phyloP scores from a whole-genome alignment of 73 alveolate genomes.

The Tetrahymena thermophila region DNA sequence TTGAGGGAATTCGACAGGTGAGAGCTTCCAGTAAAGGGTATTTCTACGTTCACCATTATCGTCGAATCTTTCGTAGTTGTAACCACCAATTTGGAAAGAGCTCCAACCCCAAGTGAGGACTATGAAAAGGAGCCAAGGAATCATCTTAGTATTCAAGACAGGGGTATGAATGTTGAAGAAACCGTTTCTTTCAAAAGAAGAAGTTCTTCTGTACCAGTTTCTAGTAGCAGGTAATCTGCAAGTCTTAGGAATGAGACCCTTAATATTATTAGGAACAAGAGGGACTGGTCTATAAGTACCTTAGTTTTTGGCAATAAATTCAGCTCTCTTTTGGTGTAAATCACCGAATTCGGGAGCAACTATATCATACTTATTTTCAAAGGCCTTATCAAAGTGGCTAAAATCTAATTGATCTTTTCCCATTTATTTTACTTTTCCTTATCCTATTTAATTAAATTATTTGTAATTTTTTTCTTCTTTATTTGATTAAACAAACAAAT shows the following conservation, averaged over 20 bases:
- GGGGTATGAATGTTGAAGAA: slow-evolving; percentile 37
- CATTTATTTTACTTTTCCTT: neutral
- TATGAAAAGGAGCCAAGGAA: slow-evolving; percentile 19
- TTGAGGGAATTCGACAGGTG: slow-evolving; percentile 31
- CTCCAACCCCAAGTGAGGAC: slow-evolving; percentile 25
- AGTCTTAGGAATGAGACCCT: slow-evolving; percentile 17
- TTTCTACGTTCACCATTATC: slow-evolving; percentile 24
- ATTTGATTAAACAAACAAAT: neutral
- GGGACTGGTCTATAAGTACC: slow-evolving; percentile 9
- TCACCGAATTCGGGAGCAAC: slow-evolving; percentile 38
- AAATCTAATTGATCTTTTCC: slow-evolving; percentile 2
- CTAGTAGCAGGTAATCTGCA: slow-evolving; percentile 16
- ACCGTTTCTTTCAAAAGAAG: slow-evolving; percentile 46
- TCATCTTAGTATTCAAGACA: slow-evolving; percentile 26
- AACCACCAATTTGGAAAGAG: slow-evolving; percentile 13
- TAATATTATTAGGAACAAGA: slow-evolving; percentile 9
- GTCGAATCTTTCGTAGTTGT: slow-evolving; percentile 3
- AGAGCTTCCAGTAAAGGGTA: slow-evolving; percentile 28
- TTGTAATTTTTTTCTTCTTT: neutral
- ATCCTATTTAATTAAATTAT: neutral
- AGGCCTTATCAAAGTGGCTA: slow-evolving; percentile 15
- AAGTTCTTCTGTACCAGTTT: slow-evolving; percentile 37
- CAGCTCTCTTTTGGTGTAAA: slow-evolving; percentile 8
- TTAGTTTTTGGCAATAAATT: slow-evolving; percentile 1
- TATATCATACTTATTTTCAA: slow-evolving; percentile 20